Base-by-base conservation (phyloP, 1,284 basidiomycete species). In the Sporisorium iseilematis-ciliati region DNA sequence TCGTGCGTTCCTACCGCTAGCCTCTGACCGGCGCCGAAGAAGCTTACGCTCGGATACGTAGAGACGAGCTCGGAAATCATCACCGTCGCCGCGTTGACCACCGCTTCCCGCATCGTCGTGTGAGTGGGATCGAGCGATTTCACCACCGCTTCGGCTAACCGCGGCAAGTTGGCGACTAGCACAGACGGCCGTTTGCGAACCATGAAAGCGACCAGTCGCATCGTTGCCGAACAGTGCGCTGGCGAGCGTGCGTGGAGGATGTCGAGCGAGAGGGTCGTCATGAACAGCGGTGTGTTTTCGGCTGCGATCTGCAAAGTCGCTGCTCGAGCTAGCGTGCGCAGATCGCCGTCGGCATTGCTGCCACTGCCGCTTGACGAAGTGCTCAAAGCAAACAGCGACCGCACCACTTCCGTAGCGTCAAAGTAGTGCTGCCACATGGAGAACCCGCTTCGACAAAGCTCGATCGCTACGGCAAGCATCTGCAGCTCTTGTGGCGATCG, bases 1-100 rank as follows among this genome's bases (percentile, higher is more conserved):
- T 99, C 97, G 72, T 90, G 91, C 0, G 96, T 97, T 0, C 97
- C 97, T 0, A 98, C 95, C 0, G 92, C 94, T 1, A 99, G 89
- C 8, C 93, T 90, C 84, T 99, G 96, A 1, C 90, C 91, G 2
- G 88, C 87, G 84, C 91, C 90, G 82, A 97, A 92, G 84, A 99
- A 97, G 85, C 94, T 93, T 14, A 98, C 91, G 0, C 91, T 92
- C 0, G 95, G 95, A 85, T 95, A 99, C 1, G 94, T 59, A 21
- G 20, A 48, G 93, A 92, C 85, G 92, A 92, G 56, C 92, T 92
- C 50, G 95, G 88, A 54, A 65, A 85, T 83, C 76, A 99, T 97
- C 75, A 97, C 93, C 0, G 95, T 98, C 0, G 94, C 96, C 0
- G 93, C 91, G 75, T 95, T 92, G 55, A 93, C 87, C 2, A 98